phyloP scores from a whole-genome alignment of 169 alveolate genomes.

The Haemoproteus tartakovskyi region DNA sequence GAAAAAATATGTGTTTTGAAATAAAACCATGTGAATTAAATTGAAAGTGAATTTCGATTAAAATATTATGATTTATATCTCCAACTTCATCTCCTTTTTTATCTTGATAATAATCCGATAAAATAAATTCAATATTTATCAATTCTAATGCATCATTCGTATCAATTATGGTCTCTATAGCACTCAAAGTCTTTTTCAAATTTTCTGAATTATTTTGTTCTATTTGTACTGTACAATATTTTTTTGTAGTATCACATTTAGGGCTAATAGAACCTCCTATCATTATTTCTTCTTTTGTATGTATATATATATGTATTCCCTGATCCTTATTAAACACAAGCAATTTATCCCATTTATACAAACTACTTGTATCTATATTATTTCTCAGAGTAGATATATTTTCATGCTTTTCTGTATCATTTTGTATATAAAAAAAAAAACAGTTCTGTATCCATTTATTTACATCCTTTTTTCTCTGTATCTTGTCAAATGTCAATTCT shows the following conservation, averaged over 20 bases:
- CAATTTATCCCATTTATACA: neutral
- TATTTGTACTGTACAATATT: too few species aligned
- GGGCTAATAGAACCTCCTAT: neutral
- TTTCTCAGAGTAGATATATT: slow-evolving; percentile 15
- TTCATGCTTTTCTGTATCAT: neutral
- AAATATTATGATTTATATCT: slow-evolving; percentile 13
- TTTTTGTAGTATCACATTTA: neutral
- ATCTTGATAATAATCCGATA: slow-evolving; percentile 21
- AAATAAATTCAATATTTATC: slow-evolving; percentile 39
- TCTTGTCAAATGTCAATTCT: slow-evolving; percentile 19
- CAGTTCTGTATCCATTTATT: slow-evolving; percentile 22
- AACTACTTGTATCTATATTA: slow-evolving; percentile 6
- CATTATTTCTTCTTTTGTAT: neutral
- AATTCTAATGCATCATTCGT: slow-evolving; percentile 25
- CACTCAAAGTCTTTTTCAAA: neutral
- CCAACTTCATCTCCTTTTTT: too few species aligned
- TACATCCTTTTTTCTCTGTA: slow-evolving; percentile 12
- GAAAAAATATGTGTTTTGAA: slow-evolving; percentile 37
- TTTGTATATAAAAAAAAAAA: slow-evolving; percentile 8
- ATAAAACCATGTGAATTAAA: slow-evolving; percentile 38
- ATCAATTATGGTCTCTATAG: neutral
- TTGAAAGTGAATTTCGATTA: slow-evolving; percentile 25
- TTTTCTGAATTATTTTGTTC: neutral
- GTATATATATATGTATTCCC: too few species aligned
- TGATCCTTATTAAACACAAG: neutral